phyloP scores from a whole-genome alignment of 2,329 filamentous ascomycete species.

The Acarospora socialis region DNA sequence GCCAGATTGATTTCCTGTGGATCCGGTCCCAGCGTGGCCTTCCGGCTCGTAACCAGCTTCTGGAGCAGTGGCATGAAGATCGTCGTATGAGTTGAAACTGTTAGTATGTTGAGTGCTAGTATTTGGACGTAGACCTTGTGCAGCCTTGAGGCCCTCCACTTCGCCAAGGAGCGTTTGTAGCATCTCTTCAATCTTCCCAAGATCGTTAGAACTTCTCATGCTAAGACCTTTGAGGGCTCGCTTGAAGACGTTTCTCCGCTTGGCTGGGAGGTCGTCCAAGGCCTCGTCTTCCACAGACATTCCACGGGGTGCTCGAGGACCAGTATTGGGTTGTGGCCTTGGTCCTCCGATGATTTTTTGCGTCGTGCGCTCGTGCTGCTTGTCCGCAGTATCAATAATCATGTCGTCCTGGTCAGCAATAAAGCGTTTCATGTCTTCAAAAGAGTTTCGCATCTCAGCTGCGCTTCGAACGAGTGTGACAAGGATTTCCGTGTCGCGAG shows the following conservation, averaged over 20 bases:
- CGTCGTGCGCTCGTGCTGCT: constrained; percentile 72
- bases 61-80: constrained; percentile 50
- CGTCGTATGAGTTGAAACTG: constrained; percentile 55
- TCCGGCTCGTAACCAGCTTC: constrained; percentile 76
- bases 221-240: constrained; percentile 85
- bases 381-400: constrained; percentile 74
- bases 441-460: constrained; percentile 91
- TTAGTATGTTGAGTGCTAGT: background rate
- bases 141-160: constrained; percentile 65
- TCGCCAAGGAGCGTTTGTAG: constrained; percentile 83
- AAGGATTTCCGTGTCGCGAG: constrained; percentile 88
- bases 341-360: constrained; percentile 75
- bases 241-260: constrained; percentile 88
- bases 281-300: constrained; percentile 34
- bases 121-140: constrained; percentile 28
- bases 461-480: constrained; percentile 87
- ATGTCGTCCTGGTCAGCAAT: constrained; percentile 81
- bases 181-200: constrained; percentile 81
- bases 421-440: constrained; percentile 87
- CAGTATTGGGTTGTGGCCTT: constrained; percentile 60
- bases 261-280: constrained; percentile 45
- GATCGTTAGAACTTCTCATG: constrained; percentile 73
- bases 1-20: constrained; percentile 60
- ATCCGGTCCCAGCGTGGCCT: constrained; percentile 61
- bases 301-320: constrained; percentile 42